Evolutionary conservation across 306 rosid species (phyloP).

Genomic region (Cucurbita argyrosperma): DNA sequence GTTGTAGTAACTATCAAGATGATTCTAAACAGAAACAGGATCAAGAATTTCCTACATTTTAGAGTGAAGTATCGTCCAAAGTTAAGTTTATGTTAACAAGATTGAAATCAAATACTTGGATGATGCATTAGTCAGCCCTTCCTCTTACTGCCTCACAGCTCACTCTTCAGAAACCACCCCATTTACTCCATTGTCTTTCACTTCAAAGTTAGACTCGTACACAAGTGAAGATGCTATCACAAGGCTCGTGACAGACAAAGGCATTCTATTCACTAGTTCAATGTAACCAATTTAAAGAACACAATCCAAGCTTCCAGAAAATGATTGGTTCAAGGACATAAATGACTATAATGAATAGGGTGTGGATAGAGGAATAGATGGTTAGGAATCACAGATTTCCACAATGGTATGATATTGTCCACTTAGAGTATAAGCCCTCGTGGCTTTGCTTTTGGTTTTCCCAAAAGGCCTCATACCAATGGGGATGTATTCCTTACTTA

Average conservation of each 20-base stretch:
- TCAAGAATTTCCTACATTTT: neutral
- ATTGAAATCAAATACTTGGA: neutral
- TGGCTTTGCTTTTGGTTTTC: too few species aligned
- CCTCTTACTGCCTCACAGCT: neutral
- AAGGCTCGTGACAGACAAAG: neutral
- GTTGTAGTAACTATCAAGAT: neutral
- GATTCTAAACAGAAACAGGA: neutral
- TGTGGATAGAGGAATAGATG: neutral
- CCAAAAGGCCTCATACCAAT: too few species aligned
- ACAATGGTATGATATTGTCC: too few species aligned
- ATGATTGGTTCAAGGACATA: constrained; percentile 4
- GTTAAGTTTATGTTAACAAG: neutral
- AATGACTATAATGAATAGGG: neutral
- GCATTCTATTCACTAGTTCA: neutral
- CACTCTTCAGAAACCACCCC: neutral
- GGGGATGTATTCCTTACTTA: too few species aligned
- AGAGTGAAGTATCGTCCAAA: neutral
- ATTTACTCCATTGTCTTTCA: neutral
- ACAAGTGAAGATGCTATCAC: neutral
- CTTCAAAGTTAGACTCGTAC: neutral
- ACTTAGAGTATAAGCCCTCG: too few species aligned
- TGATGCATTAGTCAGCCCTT: neutral
- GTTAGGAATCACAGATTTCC: too few species aligned
- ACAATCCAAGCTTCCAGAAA: neutral
- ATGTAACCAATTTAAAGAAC: neutral